These are phyloP conservation scores for Akanthomyces muscarius DNA, from an alignment of 2,329 filamentous ascomycete species.

Conservation along the genomic window DNA sequence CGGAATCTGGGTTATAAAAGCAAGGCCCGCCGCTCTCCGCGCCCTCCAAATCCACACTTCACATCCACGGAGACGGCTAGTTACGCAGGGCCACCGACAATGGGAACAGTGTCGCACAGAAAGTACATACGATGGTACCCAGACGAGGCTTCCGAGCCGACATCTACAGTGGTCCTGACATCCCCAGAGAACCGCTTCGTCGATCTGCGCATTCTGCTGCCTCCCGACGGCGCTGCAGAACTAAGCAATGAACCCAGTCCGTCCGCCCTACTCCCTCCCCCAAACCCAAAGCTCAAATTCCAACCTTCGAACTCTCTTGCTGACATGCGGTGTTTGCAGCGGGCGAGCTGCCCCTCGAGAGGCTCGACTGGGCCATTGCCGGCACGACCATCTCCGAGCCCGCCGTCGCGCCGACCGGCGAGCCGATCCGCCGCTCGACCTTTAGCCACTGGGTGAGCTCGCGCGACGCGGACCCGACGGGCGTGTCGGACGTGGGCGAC, in stretches of 20 bases:
- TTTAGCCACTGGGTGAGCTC: conserved; percentile 62
- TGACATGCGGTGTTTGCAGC: not conserved
- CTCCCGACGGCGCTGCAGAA: conserved; percentile 19
- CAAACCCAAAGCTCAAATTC: not conserved
- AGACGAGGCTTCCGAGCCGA: conserved; percentile 51
- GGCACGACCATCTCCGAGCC: conserved; percentile 45
- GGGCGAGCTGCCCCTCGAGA: conserved; percentile 19
- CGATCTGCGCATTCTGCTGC: conserved; percentile 53
- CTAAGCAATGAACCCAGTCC: conserved; percentile 8
- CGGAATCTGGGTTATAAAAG: conserved; percentile 11
- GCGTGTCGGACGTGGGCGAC: conserved; percentile 51
- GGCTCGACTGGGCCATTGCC: conserved; percentile 63
- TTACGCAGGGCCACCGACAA: conserved; percentile 19
- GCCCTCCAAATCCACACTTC: not conserved
- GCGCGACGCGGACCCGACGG: conserved; percentile 36
- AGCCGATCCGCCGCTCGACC: conserved; percentile 32
- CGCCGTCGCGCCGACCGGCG: conserved; percentile 25
- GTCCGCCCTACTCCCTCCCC: not conserved
- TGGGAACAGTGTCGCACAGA: conserved; percentile 53
- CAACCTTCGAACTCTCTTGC: not conserved
- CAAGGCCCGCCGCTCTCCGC: not conserved
- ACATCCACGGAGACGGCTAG: not conserved
- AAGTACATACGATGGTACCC: conserved; percentile 57
- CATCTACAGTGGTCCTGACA: conserved; percentile 61
- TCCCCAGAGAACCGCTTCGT: conserved; percentile 55